Evolutionary conservation across 2,329 filamentous ascomycete species (phyloP).

Genomic region (Hypoxylon sp.): DNA sequence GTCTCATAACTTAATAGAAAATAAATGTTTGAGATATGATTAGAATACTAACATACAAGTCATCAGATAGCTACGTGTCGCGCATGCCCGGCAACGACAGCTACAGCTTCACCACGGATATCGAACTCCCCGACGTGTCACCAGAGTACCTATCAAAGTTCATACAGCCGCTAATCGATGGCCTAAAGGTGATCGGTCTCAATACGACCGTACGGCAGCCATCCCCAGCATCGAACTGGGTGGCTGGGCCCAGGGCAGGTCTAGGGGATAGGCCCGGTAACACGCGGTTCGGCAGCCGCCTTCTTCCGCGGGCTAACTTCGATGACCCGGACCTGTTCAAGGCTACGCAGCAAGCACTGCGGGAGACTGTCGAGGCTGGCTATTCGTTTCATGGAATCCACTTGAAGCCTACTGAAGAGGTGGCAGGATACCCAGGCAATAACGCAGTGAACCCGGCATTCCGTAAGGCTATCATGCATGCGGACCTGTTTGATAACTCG

Average conservation of each 20-base stretch:
- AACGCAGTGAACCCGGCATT: slow-evolving; percentile 61
- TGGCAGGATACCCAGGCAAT: slow-evolving; percentile 51
- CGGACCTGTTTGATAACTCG: slow-evolving; percentile 49
- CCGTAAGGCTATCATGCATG: slow-evolving; percentile 55
- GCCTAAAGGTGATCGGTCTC: slow-evolving; percentile 53
- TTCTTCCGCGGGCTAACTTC: slow-evolving; percentile 52
- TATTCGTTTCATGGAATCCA: slow-evolving; percentile 54
- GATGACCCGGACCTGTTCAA: slow-evolving; percentile 45
- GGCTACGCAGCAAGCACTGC: slow-evolving; percentile 51
- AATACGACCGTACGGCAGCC: slow-evolving; percentile 45
- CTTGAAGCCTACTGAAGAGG: slow-evolving; percentile 49
- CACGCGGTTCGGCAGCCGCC: slow-evolving; percentile 52
- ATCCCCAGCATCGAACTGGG: slow-evolving; percentile 51
- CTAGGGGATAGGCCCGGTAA: slow-evolving; percentile 50
- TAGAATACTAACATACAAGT: slow-evolving; percentile 3
- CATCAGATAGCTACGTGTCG: slow-evolving; percentile 52
- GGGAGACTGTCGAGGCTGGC: slow-evolving; percentile 55
- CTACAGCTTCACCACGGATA: slow-evolving; percentile 51
- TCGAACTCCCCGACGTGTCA: slow-evolving; percentile 53
- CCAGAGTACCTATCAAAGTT: slow-evolving; percentile 47
- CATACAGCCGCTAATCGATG: slow-evolving; percentile 52
- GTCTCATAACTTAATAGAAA: not conserved
- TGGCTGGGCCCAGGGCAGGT: slow-evolving; percentile 40
- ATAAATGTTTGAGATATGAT: not conserved
- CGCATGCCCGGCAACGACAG: slow-evolving; percentile 46